A percentile compares a stretch with the other conserved stretches of the same genome.
Evolutionary conservation across 345 rosid genomes (phyloP).

Genomic region (Litchi chinensis): DNA sequence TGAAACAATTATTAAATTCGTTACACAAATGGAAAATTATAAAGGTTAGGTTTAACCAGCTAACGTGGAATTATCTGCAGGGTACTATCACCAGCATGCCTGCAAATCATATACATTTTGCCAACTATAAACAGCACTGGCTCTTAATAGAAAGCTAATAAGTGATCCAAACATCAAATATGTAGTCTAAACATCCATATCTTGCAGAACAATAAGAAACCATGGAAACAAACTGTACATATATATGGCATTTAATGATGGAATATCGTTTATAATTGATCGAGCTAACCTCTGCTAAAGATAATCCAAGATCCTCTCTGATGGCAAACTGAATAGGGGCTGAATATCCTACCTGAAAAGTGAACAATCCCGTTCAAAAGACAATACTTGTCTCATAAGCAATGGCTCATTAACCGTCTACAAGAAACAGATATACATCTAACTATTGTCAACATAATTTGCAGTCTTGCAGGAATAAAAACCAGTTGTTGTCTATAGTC

Average conservation of each 20-base stretch:
- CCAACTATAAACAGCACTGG: neutral
- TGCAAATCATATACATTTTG: neutral
- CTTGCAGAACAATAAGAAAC: neutral
- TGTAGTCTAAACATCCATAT: neutral
- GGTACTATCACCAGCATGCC: neutral
- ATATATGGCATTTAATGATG: neutral
- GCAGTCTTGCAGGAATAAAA: neutral
- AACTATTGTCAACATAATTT: neutral
- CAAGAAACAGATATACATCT: too few relatives aligned
- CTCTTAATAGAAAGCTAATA: neutral
- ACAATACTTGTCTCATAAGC: slow-evolving; percentile 23
- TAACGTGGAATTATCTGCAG: neutral
- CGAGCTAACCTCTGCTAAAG: slow-evolving; percentile 60
- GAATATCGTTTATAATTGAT: neutral
- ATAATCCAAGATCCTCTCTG: slow-evolving; percentile 70
- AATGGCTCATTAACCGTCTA: slow-evolving; percentile 17
- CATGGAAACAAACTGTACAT: neutral
- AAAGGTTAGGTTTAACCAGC: neutral
- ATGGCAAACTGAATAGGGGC: slow-evolving; percentile 85
- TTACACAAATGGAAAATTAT: neutral
- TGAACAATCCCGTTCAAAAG: slow-evolving; percentile 39
- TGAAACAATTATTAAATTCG: neutral
- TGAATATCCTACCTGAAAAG: slow-evolving; percentile 83
- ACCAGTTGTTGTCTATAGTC: neutral
- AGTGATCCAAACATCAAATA: neutral